phyloP scores from a whole-genome alignment of 2,329 filamentous ascomycete species.

The Colletotrichum musicola region DNA sequence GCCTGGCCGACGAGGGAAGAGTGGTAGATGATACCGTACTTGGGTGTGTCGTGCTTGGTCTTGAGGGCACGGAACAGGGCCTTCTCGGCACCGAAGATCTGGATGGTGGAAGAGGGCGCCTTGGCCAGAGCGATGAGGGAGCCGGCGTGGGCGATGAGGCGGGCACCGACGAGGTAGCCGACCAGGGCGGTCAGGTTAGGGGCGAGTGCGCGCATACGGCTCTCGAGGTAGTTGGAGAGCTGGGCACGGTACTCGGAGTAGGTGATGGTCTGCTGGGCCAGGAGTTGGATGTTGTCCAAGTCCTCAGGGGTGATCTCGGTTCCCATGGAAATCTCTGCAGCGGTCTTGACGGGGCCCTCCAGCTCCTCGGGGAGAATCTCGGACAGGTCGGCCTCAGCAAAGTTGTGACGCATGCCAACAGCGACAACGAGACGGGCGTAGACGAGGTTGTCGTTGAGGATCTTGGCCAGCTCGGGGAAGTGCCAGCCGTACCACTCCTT shows the following conservation, averaged over 20 bases:
- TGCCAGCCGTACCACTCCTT: constrained; percentile 99
- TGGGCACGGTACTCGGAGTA: constrained; percentile 92
- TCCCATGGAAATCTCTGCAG: constrained; percentile 97
- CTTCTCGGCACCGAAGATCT: constrained; percentile 99
- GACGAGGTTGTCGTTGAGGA: constrained; percentile 95
- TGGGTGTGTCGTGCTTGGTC: constrained; percentile 99
- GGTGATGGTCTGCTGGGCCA: constrained; percentile 92
- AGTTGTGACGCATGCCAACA: constrained; percentile 90
- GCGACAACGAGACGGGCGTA: constrained; percentile 90
- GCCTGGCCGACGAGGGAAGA: constrained; percentile 95
- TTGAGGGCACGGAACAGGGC: constrained; percentile 97
- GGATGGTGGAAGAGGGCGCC: constrained; percentile 93
- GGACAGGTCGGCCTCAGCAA: constrained; percentile 80
- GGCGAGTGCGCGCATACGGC: constrained; percentile 96
- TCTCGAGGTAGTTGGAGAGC: constrained; percentile 88
- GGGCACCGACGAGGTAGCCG: constrained; percentile 92
- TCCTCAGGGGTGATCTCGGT: constrained; percentile 96
- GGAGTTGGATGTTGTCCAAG: constrained; percentile 89
- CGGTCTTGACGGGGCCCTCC: constrained; percentile 89
- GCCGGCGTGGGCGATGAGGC: constrained; percentile 93
- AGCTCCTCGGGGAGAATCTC: constrained; percentile 97
- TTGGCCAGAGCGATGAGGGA: constrained; percentile 96
- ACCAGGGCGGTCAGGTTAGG: constrained; percentile 95
- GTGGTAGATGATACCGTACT: constrained; percentile 96
- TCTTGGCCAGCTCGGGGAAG: constrained; percentile 97